A percentile compares a stretch with the other conserved stretches of the same genome.
phyloP scores from a whole-genome alignment of 148 eudicot species.

The Rhododendron simsii region DNA sequence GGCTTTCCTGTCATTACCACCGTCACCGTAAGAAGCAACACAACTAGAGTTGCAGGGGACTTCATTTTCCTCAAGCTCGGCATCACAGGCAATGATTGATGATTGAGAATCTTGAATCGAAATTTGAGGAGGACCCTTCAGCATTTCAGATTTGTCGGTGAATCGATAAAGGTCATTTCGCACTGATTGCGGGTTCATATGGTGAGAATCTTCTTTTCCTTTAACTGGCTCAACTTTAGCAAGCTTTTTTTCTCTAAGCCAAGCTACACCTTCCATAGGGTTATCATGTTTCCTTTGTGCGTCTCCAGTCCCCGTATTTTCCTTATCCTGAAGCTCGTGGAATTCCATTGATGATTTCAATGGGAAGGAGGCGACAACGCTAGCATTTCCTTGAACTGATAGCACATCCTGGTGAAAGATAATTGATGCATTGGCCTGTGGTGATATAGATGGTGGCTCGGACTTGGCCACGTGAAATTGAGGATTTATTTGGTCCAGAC shows the following conservation, averaged over 20 bases:
- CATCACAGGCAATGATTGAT: background rate
- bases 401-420: background rate
- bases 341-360: background rate
- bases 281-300: conserved; percentile 3
- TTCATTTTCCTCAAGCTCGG: background rate
- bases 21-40: background rate
- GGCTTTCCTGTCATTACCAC: background rate
- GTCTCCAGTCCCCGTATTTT: conserved; percentile 5
- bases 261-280: conserved; percentile 15
- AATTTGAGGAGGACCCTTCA: conserved; percentile 3
- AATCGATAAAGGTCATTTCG: conserved; percentile 20
- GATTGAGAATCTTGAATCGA: background rate
- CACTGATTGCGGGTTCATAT: conserved; percentile 24
- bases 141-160: conserved; percentile 12
- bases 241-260: conserved; percentile 17
- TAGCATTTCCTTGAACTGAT: background rate
- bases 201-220: conserved; percentile 10
- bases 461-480: background rate
- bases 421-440: background rate
- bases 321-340: background rate
- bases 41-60: background rate
- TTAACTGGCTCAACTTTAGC: conserved; percentile 8
- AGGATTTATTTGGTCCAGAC: background rate
- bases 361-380: background rate
- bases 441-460: background rate